Conservation (phyloP, 805 yeast species). For the Yamadazyma scolyti region DNA sequence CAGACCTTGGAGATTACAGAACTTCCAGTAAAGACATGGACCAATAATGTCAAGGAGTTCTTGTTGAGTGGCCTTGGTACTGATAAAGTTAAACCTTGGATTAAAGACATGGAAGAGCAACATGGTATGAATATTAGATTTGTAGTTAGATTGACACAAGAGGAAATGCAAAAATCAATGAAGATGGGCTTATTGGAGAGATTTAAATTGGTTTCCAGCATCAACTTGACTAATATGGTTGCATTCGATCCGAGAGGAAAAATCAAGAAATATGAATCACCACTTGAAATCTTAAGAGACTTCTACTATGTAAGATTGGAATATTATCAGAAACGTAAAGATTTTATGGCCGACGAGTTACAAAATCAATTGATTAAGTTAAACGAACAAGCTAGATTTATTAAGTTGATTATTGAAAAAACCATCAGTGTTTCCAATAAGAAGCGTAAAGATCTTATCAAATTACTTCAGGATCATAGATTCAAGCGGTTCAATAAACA, state of each 20-base stretch:
- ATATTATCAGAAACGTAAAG: constrained; percentile 88
- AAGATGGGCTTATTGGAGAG: constrained; percentile 77
- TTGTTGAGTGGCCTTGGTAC: constrained; percentile 73
- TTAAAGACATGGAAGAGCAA: constrained; percentile 92
- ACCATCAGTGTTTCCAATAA: constrained; percentile 70
- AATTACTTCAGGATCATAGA: constrained; percentile 55
- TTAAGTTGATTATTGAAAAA: constrained; percentile 82
- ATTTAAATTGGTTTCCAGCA: constrained; percentile 68
- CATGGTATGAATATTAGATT: constrained; percentile 81
- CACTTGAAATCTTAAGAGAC: constrained; percentile 76
- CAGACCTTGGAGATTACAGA: constrained; percentile 86
- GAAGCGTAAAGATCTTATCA: constrained; percentile 60
- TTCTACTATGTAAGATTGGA: constrained; percentile 85
- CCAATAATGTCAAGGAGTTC: constrained; percentile 82
- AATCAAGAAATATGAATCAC: constrained; percentile 74
- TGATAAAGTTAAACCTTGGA: constrained; percentile 78
- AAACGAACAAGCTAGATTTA: constrained; percentile 82
- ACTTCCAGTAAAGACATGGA: constrained; percentile 91
- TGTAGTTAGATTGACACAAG: constrained; percentile 66
- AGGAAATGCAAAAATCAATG: constrained; percentile 79
- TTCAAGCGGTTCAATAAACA: constrained; percentile 76
- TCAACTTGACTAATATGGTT: constrained; percentile 85
- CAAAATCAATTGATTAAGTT: constrained; percentile 74
- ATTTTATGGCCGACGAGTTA: constrained; percentile 62
- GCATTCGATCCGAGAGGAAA: constrained; percentile 90